These are phyloP conservation scores for Chalciporus sphaerocephalus DNA, from an alignment of 768 basidiomycete genomes.

Conservation along the genomic window DNA sequence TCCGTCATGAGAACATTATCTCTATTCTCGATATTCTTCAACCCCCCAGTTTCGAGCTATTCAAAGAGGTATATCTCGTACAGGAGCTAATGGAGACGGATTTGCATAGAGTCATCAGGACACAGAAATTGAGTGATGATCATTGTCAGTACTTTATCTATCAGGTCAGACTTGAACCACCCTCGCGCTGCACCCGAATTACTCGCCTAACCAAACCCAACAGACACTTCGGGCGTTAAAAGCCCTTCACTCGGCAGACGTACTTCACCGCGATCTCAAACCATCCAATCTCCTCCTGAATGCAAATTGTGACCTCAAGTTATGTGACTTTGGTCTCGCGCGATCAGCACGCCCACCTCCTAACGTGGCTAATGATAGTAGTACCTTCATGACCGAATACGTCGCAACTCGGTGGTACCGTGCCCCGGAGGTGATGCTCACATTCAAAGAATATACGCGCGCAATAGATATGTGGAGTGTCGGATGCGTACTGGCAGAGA, in stretches of 20 bases:
- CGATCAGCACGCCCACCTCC: constrained; percentile 73
- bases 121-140: constrained; percentile 90
- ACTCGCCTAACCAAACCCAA: constrained; percentile 4
- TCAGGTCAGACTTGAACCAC: constrained; percentile 63
- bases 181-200: not conserved
- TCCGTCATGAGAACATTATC: constrained; percentile 87
- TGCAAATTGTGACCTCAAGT: constrained; percentile 92
- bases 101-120: constrained; percentile 92
- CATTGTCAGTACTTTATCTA: constrained; percentile 98
- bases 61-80: constrained; percentile 79
- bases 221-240: constrained; percentile 90
- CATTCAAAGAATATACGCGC: constrained; percentile 91
- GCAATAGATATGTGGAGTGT: constrained; percentile 88
- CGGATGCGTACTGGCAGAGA: constrained; percentile 85
- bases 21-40: constrained; percentile 91
- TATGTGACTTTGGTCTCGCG: constrained; percentile 87
- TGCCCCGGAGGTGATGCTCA: constrained; percentile 97
- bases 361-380: constrained; percentile 67
- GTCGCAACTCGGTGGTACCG: constrained; percentile 98
- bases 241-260: constrained; percentile 91
- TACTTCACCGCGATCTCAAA: constrained; percentile 93
- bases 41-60: constrained; percentile 68
- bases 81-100: constrained; percentile 89
- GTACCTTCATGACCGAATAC: constrained; percentile 89
- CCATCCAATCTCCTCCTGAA: constrained; percentile 94